Conservation (phyloP, 73 alveolate species). For the Tetrahymena elliotti region DNA sequence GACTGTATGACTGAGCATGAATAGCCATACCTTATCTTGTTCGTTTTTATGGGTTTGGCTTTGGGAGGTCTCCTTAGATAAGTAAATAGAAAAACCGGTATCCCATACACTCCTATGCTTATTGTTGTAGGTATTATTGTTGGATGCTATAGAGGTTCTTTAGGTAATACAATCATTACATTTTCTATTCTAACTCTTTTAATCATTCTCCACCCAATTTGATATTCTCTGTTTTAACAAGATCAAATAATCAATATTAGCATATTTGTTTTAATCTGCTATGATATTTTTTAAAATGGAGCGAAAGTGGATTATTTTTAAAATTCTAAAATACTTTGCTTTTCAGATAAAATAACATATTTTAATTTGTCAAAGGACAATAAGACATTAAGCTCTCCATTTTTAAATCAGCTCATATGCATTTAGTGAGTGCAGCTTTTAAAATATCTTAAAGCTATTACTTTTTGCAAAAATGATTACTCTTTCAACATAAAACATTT, state of each 20-base stretch:
- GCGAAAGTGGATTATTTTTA: neutral
- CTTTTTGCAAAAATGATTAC: neutral
- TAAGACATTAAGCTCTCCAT: neutral
- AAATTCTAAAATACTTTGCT: neutral
- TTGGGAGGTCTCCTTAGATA: neutral
- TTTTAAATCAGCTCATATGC: neutral
- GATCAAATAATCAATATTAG: neutral
- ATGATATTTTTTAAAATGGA: neutral
- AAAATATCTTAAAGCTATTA: no score
- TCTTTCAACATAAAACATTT: neutral
- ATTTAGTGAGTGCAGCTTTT: neutral
- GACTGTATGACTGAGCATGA: neutral
- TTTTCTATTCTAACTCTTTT: neutral
- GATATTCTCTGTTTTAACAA: neutral
- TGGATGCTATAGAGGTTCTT: slow-evolving; percentile 12
- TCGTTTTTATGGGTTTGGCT: neutral
- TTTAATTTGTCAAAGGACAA: no score
- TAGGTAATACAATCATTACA: neutral
- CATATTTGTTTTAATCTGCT: neutral
- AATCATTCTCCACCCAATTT: no score
- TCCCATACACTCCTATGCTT: slow-evolving; percentile 51
- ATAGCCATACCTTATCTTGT: neutral
- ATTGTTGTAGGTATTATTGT: slow-evolving; percentile 26
- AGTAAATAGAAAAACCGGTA: neutral
- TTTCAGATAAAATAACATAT: neutral